Evolutionary conservation across 345 rosid species (phyloP).

Genomic region (Gossypium mustelinum): DNA sequence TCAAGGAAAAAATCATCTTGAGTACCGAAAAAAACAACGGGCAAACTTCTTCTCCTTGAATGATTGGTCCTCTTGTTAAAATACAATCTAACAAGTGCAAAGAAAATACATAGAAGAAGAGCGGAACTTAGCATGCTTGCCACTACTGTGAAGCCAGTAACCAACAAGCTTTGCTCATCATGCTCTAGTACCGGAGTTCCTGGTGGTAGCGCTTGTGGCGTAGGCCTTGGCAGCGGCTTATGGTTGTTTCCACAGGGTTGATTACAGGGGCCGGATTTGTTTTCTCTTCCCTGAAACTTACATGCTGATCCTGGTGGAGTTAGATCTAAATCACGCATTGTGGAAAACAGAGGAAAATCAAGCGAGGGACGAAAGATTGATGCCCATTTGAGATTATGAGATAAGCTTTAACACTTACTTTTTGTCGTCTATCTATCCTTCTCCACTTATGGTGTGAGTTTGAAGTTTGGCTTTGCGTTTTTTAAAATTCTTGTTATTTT

Average conservation of each 20-base stretch:
- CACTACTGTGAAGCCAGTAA: neutral
- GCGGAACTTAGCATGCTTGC: neutral
- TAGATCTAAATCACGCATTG: neutral
- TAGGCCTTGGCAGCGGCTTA: neutral
- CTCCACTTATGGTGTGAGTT: neutral
- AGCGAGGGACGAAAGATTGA: neutral
- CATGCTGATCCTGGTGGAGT: neutral
- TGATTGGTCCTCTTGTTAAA: constrained; percentile 23
- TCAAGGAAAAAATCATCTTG: constrained; percentile 27
- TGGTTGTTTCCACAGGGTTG: neutral
- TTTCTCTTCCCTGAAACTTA: neutral
- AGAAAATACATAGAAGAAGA: constrained; percentile 3
- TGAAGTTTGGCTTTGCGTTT: neutral
- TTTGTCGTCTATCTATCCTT: neutral
- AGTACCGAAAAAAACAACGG: constrained; percentile 18
- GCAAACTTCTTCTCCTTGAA: constrained; percentile 17
- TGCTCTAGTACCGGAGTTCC: neutral
- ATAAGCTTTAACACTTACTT: neutral
- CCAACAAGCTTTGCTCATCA: neutral
- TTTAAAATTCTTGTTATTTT: neutral
- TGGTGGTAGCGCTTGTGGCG: neutral
- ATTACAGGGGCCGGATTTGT: neutral
- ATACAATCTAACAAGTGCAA: neutral
- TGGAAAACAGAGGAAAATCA: neutral
- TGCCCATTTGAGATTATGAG: neutral